Evolutionary conservation across 768 basidiomycete genomes (phyloP).

Genomic region (Russula dissimulans): DNA sequence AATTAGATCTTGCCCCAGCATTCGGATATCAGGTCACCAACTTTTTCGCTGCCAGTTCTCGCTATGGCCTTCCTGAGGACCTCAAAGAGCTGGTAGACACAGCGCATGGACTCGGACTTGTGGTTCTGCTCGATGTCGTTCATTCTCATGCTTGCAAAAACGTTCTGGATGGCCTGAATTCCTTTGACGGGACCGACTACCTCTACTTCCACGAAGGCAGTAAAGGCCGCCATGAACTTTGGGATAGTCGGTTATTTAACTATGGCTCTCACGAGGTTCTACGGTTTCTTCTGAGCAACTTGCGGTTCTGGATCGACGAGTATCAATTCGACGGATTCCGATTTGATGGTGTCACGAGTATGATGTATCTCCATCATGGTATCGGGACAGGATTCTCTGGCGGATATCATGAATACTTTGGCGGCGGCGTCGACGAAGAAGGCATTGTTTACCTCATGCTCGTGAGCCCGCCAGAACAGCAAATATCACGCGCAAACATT

Average conservation of each 20-base stretch:
- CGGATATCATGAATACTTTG: conserved; percentile 98
- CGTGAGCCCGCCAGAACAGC: conserved; percentile 39
- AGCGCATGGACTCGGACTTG: conserved; percentile 87
- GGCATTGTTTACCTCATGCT: conserved; percentile 96
- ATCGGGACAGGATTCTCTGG: conserved; percentile 97
- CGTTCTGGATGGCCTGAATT: conserved; percentile 87
- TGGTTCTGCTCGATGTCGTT: conserved; percentile 91
- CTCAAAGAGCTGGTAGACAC: conserved; percentile 92
- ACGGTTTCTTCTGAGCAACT: conserved; percentile 89
- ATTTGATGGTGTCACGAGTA: conserved; percentile 98
- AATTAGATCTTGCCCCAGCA: conserved; percentile 37
- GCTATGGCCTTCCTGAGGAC: conserved; percentile 94
- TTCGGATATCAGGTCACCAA: conserved; percentile 98
- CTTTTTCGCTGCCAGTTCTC: conserved; percentile 94
- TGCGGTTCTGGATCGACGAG: conserved; percentile 92
- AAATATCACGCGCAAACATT: neutral
- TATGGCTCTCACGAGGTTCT: conserved; percentile 92
- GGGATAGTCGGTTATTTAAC: conserved; percentile 98
- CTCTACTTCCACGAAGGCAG: conserved; percentile 92
- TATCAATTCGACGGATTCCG: conserved; percentile 96
- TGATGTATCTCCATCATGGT: conserved; percentile 99
- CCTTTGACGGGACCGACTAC: conserved; percentile 96
- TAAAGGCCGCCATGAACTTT: conserved; percentile 88
- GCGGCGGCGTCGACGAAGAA: conserved; percentile 72
- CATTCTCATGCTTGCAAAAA: conserved; percentile 99